phyloP scores from a whole-genome alignment of 768 basidiomycete genomes.

The Tulasnella sp. region DNA sequence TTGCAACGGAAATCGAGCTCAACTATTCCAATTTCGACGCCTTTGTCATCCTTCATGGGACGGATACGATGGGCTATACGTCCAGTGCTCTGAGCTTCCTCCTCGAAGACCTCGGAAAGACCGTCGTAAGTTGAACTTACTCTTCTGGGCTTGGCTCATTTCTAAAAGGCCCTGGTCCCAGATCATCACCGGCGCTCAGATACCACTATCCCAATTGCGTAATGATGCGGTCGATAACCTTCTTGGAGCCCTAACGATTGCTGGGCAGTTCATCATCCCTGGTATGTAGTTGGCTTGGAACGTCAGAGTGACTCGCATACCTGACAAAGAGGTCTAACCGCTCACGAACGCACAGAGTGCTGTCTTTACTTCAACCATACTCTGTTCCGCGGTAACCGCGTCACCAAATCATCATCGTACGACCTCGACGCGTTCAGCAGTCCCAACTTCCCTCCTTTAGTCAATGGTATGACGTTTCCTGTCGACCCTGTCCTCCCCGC shows the following conservation, averaged over 20 bases:
- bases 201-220: constrained; percentile 86
- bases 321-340: background rate
- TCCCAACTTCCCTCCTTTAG: constrained; percentile 80
- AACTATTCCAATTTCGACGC: constrained; percentile 87
- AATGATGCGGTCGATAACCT: constrained; percentile 95
- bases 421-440: constrained; percentile 84
- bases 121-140: constrained; percentile 60
- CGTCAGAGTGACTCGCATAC: constrained; percentile 19
- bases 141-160: background rate
- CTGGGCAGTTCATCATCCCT: constrained; percentile 90
- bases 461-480: constrained; percentile 60
- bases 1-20: constrained; percentile 89
- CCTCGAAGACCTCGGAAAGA: constrained; percentile 90
- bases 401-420: constrained; percentile 79
- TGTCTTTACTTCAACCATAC: constrained; percentile 90
- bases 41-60: constrained; percentile 68
- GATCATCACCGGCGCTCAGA: constrained; percentile 93
- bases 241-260: constrained; percentile 84
- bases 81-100: constrained; percentile 58
- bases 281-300: constrained; percentile 50
- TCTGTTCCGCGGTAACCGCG: constrained; percentile 82
- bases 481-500: background rate
- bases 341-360: constrained; percentile 59
- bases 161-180: constrained; percentile 41
- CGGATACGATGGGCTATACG: constrained; percentile 70